A percentile compares a stretch with the other conserved stretches of the same genome.
phyloP scores from a whole-genome alignment of 352 stramenopile genomes.

The Phytophthora pisi region DNA sequence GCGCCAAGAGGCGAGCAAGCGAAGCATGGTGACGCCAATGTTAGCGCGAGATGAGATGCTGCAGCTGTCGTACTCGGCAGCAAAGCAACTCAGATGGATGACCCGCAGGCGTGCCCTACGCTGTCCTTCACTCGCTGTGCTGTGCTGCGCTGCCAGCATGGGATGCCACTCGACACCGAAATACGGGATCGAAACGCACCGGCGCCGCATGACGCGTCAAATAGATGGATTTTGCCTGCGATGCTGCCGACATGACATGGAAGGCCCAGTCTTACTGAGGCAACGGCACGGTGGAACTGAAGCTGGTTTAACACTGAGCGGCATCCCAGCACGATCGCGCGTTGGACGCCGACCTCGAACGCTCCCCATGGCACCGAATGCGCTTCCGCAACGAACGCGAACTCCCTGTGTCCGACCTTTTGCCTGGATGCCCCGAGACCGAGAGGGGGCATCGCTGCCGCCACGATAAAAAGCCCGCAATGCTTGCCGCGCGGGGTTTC shows the following conservation, averaged over 20 bases:
- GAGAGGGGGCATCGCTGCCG: background rate
- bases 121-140: background rate
- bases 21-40: no score
- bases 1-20: no score
- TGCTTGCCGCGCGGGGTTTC: background rate
- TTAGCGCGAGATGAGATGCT: no score
- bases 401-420: no score
- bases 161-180: background rate
- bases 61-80: background rate
- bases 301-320: slow-evolving; percentile 4
- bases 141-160: background rate
- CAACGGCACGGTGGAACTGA: slow-evolving; percentile 1
- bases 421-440: no score
- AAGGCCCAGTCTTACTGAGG: background rate
- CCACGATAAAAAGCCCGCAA: slow-evolving; percentile 20
- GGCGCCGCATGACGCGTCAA: background rate
- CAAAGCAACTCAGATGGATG: no score
- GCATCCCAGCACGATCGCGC: background rate
- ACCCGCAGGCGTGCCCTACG: no score
- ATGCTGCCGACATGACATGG: background rate
- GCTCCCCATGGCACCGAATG: background rate
- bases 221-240: background rate
- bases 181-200: background rate
- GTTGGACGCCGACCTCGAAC: background rate
- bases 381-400: background rate